Evolutionary conservation across 495 filamentous ascomycete species (phyloP).

Genomic region (Penicillium desertorum): DNA sequence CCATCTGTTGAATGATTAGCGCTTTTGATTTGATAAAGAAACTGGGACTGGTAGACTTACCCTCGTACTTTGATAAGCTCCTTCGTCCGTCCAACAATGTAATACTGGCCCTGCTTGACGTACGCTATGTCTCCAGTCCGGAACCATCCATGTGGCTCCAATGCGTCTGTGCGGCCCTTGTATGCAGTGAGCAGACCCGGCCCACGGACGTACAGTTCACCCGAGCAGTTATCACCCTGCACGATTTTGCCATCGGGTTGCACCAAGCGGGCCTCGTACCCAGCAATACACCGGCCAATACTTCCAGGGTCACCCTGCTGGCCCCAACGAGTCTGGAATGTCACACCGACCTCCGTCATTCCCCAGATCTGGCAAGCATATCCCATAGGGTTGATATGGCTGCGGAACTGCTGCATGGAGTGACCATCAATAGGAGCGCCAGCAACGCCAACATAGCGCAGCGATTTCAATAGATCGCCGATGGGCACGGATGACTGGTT

Average conservation of each 20-base stretch:
- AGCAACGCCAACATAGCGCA: conserved; percentile 51
- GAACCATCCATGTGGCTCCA: conserved; percentile 65
- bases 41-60: conserved; percentile 24
- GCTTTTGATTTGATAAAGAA: not conserved
- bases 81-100: conserved; percentile 78
- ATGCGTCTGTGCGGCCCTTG: conserved; percentile 40
- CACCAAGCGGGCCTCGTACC: conserved; percentile 57
- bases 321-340: conserved; percentile 52
- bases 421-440: conserved; percentile 49
- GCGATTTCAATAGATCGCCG: conserved; percentile 46
- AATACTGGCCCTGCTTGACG: conserved; percentile 56
- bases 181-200: conserved; percentile 38
- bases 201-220: conserved; percentile 55
- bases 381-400: conserved; percentile 42
- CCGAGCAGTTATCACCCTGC: conserved; percentile 45
- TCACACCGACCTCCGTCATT: conserved; percentile 53
- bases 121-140: conserved; percentile 75
- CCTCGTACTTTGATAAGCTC: conserved; percentile 69
- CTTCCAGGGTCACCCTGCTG: conserved; percentile 38
- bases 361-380: conserved; percentile 37
- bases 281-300: conserved; percentile 72
- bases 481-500: conserved; percentile 43
- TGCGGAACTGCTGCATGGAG: conserved; percentile 40
- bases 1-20: conserved; percentile 29
- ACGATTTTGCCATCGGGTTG: conserved; percentile 53